phyloP scores from a whole-genome alignment of 345 rosid genomes.

The Eutrema yunnanense region DNA sequence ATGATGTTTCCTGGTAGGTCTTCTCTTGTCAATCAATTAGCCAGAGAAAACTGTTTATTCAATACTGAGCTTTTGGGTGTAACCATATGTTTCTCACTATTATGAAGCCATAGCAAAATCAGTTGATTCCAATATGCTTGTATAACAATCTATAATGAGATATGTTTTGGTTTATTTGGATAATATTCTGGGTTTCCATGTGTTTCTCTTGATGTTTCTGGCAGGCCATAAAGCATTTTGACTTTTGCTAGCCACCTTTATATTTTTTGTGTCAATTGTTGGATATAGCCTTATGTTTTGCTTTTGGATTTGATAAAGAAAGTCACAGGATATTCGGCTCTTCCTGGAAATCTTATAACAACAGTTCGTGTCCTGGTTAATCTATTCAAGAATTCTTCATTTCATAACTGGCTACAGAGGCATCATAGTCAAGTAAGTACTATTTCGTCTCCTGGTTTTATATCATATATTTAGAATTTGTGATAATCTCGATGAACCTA shows the following conservation, averaged over 20 bases:
- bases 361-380: conserved; percentile 69
- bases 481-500: background rate
- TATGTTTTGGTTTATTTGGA: background rate
- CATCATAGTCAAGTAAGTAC: conserved; percentile 66
- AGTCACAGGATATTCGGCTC: conserved; percentile 44
- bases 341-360: conserved; percentile 80
- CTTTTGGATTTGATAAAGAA: conserved; percentile 37
- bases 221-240: background rate
- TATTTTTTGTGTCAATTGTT: background rate
- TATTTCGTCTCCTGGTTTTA: background rate
- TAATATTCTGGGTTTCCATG: background rate
- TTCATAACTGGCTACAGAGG: conserved; percentile 65
- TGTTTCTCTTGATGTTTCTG: conserved; percentile 1
- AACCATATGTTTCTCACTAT: too few species aligned
- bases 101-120: background rate
- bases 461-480: background rate
- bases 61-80: too few species aligned
- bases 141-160: background rate
- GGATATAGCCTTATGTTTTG: background rate
- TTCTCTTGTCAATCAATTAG: background rate
- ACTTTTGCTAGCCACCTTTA: conserved; percentile 2
- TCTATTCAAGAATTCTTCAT: conserved; percentile 70
- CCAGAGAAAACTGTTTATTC: too few species aligned
- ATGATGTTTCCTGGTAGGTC: conserved; percentile 88
- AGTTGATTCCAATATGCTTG: background rate